Percentiles rank a stretch among this genome's conserved stretches.
phyloP scores from a whole-genome alignment of 73 alveolate species.

The Blepharisma japonicum region DNA sequence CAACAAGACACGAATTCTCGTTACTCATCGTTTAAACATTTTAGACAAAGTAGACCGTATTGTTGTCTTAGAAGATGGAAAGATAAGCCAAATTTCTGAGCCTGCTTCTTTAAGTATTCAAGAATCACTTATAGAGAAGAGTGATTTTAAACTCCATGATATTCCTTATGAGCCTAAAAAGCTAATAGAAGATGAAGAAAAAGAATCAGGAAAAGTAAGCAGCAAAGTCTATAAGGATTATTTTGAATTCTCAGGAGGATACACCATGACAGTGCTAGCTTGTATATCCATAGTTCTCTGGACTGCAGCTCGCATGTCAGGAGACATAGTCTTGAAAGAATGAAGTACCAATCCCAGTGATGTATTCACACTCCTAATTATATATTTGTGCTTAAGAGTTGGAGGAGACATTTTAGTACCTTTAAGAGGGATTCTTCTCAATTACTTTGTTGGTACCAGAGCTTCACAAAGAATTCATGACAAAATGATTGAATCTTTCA shows the following conservation, averaged over 20 bases:
- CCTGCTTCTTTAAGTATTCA: neutral
- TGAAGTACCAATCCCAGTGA: conserved; percentile 31
- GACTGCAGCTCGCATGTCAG: conserved; percentile 42
- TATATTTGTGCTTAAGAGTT: neutral
- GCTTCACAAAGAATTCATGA: conserved; percentile 42
- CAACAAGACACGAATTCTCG: conserved; percentile 55
- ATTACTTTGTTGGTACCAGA: neutral
- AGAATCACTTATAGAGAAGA: neutral
- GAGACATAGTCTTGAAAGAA: conserved; percentile 51
- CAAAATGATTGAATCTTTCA: conserved; percentile 48
- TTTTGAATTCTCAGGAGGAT: conserved; percentile 50
- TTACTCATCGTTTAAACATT: conserved; percentile 50
- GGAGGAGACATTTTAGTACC: conserved; percentile 21
- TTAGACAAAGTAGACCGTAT: conserved; percentile 45
- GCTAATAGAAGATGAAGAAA: conserved; percentile 45
- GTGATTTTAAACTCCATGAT: conserved; percentile 37
- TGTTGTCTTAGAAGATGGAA: conserved; percentile 51
- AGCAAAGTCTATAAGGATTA: conserved; percentile 34
- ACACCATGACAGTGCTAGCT: conserved; percentile 29
- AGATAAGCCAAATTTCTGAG: conserved; percentile 7
- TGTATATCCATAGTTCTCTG: conserved; percentile 42
- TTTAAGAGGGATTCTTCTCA: neutral
- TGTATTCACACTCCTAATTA: neutral
- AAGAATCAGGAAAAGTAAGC: conserved; percentile 42
- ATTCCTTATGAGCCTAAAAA: conserved; percentile 32